phyloP scores from a whole-genome alignment of 2,329 filamentous ascomycete genomes.

The Sclerotinia nivalis region DNA sequence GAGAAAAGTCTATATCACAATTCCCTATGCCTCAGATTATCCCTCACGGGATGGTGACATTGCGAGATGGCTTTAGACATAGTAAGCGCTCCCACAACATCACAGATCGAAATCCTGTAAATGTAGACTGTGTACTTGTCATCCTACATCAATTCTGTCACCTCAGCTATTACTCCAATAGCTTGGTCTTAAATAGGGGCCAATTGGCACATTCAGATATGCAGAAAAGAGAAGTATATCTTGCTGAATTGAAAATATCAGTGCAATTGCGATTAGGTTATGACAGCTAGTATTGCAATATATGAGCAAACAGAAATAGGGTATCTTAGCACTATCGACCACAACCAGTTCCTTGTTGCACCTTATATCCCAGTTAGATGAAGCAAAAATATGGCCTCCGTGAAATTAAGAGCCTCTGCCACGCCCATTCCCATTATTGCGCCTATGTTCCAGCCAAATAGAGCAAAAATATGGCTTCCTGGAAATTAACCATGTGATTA shows the following conservation, averaged over 20 bases:
- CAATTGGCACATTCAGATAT: not conserved
- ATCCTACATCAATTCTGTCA: not conserved
- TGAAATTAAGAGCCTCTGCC: not conserved
- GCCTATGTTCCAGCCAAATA: conserved; percentile 3
- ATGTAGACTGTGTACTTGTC: not conserved
- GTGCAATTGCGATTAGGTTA: not conserved
- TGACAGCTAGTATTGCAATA: conserved; percentile 23
- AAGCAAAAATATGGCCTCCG: conserved; percentile 10
- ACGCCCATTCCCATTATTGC: not conserved
- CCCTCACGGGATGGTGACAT: not conserved
- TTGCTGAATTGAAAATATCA: not conserved
- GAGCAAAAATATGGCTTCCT: conserved; percentile 8
- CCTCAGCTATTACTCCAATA: not conserved
- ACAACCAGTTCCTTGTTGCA: conserved; percentile 8
- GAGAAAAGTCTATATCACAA: not conserved
- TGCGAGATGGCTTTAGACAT: not conserved
- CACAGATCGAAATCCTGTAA: not conserved
- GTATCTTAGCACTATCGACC: conserved; percentile 8
- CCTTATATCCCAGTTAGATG: conserved; percentile 6
- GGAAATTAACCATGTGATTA: not conserved
- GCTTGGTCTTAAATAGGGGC: not conserved
- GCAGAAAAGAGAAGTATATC: not conserved
- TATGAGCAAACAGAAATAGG: conserved; percentile 12
- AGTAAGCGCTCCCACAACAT: not conserved
- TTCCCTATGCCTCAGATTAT: not conserved